Evolutionary conservation across 140 eudicot species (phyloP).

Genomic region (Stevia rebaudiana): DNA sequence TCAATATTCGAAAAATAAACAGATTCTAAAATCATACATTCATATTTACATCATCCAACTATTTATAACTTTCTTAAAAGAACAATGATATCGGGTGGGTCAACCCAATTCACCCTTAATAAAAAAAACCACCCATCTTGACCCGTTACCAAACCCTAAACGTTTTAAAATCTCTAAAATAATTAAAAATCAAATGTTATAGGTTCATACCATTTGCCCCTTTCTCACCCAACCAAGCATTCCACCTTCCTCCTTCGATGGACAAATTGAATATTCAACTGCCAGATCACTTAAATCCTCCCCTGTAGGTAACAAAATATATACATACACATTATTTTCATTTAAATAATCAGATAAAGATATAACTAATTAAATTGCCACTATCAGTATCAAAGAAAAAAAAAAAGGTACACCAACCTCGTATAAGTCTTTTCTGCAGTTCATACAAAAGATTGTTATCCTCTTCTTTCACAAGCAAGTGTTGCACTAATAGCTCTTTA

Average conservation of each 20-base stretch:
- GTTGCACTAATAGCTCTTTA: slow-evolving; percentile 83
- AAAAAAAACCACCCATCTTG: background rate
- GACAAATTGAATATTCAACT: slow-evolving; percentile 73
- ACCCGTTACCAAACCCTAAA: background rate
- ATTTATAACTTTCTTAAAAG: background rate
- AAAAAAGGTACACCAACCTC: slow-evolving; percentile 34
- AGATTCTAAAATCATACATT: background rate
- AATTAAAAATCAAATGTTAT: background rate
- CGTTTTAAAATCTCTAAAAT: background rate
- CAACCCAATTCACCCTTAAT: background rate
- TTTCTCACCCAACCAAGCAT: slow-evolving; percentile 99
- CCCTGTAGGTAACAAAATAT: slow-evolving; percentile 37
- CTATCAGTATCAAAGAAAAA: background rate
- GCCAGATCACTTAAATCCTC: slow-evolving; percentile 95
- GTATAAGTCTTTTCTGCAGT: slow-evolving; percentile 60
- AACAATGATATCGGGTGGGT: background rate
- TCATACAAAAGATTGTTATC: slow-evolving; percentile 61
- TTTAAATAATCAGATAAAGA: too few relatives aligned
- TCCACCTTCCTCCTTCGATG: slow-evolving; percentile 92
- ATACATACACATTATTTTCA: too few relatives aligned
- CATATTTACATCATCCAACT: background rate
- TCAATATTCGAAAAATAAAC: background rate
- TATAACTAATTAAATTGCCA: background rate
- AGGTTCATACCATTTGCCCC: slow-evolving; percentile 87
- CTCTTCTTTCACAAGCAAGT: slow-evolving; percentile 79